Evolutionary conservation across 441 rosid genomes (phyloP).

Genomic region (Populus hybrid): DNA sequence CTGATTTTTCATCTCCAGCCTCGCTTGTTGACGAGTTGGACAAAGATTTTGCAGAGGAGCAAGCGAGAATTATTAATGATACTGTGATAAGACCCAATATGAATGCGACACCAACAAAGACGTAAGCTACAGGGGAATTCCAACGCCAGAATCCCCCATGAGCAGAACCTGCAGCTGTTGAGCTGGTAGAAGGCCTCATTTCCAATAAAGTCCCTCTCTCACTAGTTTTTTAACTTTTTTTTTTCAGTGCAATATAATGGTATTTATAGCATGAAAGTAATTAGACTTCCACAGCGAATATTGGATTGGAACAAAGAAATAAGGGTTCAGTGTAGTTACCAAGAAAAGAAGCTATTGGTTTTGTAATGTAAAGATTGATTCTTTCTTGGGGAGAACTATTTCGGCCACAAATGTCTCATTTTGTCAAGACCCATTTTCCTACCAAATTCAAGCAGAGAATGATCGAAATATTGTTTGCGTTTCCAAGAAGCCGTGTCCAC

Average conservation of each 20-base stretch:
- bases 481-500: background rate
- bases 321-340: background rate
- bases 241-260: background rate
- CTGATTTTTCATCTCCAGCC: constrained; percentile 34
- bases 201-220: background rate
- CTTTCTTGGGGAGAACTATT: background rate
- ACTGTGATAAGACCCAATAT: constrained; percentile 50
- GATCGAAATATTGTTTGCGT: background rate
- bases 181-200: constrained; percentile 25
- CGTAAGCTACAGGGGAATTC: constrained; percentile 50
- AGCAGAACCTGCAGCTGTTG: background rate
- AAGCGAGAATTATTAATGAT: constrained; percentile 53
- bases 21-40: background rate
- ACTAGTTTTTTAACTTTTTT: background rate
- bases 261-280: background rate
- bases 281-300: background rate
- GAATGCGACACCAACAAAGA: constrained; percentile 47
- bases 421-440: background rate
- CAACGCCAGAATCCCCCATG: constrained; percentile 31
- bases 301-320: background rate
- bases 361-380: background rate
- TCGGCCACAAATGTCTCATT: background rate
- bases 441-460: background rate
- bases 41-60: constrained; percentile 29
- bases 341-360: background rate